Evolutionary conservation across 148 eudicot genomes (phyloP).

Genomic region (Fallopia convolvulus): DNA sequence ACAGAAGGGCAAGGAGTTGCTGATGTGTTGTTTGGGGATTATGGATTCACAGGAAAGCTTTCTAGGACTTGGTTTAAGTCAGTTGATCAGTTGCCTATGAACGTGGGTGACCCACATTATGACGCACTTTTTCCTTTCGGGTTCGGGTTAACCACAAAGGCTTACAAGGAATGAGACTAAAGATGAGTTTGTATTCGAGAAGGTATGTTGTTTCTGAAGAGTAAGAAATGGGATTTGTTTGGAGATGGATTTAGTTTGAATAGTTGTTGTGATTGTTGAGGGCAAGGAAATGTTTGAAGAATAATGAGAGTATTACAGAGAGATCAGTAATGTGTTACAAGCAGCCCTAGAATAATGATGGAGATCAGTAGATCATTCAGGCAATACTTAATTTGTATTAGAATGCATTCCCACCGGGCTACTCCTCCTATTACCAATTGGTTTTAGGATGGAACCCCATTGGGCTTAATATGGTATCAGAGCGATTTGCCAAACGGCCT

Average conservation of each 20-base stretch:
- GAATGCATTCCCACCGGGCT: no score
- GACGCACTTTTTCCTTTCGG: constrained; percentile 20
- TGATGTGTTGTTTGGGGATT: constrained; percentile 21
- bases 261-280: not conserved
- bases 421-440: no score
- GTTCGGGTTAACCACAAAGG: constrained; percentile 28
- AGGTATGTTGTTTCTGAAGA: not conserved
- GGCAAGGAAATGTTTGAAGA: not conserved
- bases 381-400: no score
- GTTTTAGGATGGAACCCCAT: no score
- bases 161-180: not conserved
- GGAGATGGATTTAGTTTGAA: not conserved
- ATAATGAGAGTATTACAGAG: not conserved
- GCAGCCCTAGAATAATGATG: no score
- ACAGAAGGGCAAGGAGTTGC: constrained; percentile 23
- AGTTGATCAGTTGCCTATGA: constrained; percentile 22
- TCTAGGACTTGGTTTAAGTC: constrained; percentile 21
- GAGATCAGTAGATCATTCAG: no score
- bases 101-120: constrained; percentile 19
- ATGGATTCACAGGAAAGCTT: constrained; percentile 21
- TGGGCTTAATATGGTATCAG: no score
- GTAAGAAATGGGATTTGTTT: not conserved
- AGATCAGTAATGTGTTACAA: no score
- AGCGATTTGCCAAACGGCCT: no score
- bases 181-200: not conserved